Percentiles rank a stretch among this genome's conserved stretches.
Evolutionary conservation across 768 basidiomycete genomes (phyloP).

Genomic region (Saitozyma podzolica): DNA sequence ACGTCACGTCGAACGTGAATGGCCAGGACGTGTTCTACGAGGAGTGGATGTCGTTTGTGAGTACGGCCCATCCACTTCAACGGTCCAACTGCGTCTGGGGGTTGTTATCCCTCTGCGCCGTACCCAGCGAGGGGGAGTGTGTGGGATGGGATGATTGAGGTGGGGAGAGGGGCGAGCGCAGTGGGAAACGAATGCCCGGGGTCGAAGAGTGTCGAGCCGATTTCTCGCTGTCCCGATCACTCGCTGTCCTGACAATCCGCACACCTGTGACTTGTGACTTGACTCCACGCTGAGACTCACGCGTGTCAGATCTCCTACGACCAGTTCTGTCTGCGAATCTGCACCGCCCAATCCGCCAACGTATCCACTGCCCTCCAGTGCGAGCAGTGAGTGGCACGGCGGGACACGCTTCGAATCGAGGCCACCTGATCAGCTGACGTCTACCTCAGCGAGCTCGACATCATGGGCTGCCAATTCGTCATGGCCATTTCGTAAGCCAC

Average conservation of each 20-base stretch:
- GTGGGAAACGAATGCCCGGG: too few relatives aligned
- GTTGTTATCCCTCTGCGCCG: neutral
- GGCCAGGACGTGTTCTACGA: slow-evolving; percentile 54
- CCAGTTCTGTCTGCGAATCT: slow-evolving; percentile 57
- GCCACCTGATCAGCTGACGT: too few relatives aligned
- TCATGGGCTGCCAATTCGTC: slow-evolving; percentile 52
- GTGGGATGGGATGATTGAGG: too few relatives aligned
- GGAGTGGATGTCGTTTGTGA: slow-evolving; percentile 54
- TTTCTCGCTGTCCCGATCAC: neutral
- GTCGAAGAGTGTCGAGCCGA: too few relatives aligned
- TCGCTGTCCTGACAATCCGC: neutral
- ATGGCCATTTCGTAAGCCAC: slow-evolving; percentile 49
- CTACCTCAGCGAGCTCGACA: slow-evolving; percentile 39
- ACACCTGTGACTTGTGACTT: neutral
- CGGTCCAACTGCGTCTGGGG: neutral
- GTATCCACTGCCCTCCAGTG: slow-evolving; percentile 50
- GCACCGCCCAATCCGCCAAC: slow-evolving; percentile 54
- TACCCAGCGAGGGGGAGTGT: too few relatives aligned
- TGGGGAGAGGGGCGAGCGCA: too few relatives aligned
- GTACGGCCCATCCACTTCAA: neutral
- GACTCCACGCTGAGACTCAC: neutral
- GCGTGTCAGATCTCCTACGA: slow-evolving; percentile 53
- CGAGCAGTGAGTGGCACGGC: slow-evolving; percentile 31
- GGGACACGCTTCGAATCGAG: neutral
- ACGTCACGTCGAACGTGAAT: slow-evolving; percentile 51